Base-by-base conservation (phyloP, 2,329 filamentous ascomycete species). In the Beauveria medogensis region DNA sequence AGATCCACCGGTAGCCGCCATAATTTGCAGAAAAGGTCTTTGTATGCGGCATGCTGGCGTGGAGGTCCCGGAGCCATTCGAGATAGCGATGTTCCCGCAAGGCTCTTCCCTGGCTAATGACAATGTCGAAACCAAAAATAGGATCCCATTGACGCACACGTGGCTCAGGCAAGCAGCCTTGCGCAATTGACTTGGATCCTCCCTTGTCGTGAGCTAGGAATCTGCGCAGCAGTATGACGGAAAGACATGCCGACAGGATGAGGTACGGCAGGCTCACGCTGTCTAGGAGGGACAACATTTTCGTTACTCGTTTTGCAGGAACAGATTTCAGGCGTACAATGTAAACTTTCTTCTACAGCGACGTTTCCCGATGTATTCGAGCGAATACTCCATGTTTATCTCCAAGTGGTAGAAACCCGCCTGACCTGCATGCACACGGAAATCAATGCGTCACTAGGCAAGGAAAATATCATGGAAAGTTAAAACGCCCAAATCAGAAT, bases 1-100 rank as follows among this genome's bases (percentile, higher is more conserved):
- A 66, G 44, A 67, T 64, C 62, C 63, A 63, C 1, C 64, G 59
- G 55, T 62, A 60, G 9, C 66, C 66, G 47, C 64, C 62, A 57
- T 66, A 67, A 14, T 62, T 66, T n/a, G 65, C 63, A 9, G 61
- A 60, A 53, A 67, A 67, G 0, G 66, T 67, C 41, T 67, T 67
- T 20, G 48, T 51, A 3, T 34, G 28, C 2, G 64, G 64, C 59
- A 59, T 64, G 53, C 57, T 56, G 24, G 44, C 30, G 46, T 65
- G 64, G 53, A 65, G 51, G 20, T 65, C 44, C 14, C 64, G 62
- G 28, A 67, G 65, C 65, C 65, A 67, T 1, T 65, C 63, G 3
- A 66, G 50, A 48, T 66, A 67, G 28, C 62, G 61, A 50, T 67
- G 51, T 18, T 58, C 55, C 46, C 61, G 63, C 12, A 67, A 56